Base-by-base conservation (phyloP, 2,329 filamentous ascomycete genomes). In the Cryphonectria naterciae region DNA sequence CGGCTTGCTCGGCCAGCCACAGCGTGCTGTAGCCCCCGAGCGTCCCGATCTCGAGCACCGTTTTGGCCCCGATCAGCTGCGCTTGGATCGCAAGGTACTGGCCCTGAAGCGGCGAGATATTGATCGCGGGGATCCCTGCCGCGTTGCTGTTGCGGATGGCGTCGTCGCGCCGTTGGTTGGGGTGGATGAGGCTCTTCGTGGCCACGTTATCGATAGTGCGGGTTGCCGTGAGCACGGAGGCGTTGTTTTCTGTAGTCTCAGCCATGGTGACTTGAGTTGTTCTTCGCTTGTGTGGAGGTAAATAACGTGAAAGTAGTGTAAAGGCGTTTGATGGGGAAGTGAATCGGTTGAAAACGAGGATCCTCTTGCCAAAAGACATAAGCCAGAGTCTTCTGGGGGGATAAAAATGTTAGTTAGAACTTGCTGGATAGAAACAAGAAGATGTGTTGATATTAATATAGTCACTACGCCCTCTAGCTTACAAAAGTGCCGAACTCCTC, bases 21-120 rank as follows among this genome's bases (percentile, higher is more conserved):
- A 88, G 85, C 19, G 84, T 82, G 1, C 82, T 83, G 76, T 87
- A 89, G 10, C 83, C 87, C 17, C 86, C 86, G 37, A 89, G 76
- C 0, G 85, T 88, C 35, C 87, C 87, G 64, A 89, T 79, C 75
- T 89, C 87, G 49, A 89, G 83, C 2, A 85, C 79, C 5, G 77
- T 74, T 68, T 80, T 80, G 52, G 79, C 80, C 32, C 76, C 73
- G 1, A 79, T 77, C 46, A 81, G 72, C 62, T 78, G 78, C 66
- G 78, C 78, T 61, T 83, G 82, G 19, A 85, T 74, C 15, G 81
- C 77, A 11, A 85, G 77, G 63, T 79, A 80, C 68, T 81, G 80
- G 41, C 81, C 82, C 60, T 81, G 76, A 11, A 79, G 74, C 0
- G 78, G 75, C 4, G 77, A 77, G 52, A 83, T 77, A 60, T 76